These are phyloP conservation scores for Zygosaccharomyces rouxii DNA, from an alignment of 805 yeast species.

Conservation along the genomic window DNA sequence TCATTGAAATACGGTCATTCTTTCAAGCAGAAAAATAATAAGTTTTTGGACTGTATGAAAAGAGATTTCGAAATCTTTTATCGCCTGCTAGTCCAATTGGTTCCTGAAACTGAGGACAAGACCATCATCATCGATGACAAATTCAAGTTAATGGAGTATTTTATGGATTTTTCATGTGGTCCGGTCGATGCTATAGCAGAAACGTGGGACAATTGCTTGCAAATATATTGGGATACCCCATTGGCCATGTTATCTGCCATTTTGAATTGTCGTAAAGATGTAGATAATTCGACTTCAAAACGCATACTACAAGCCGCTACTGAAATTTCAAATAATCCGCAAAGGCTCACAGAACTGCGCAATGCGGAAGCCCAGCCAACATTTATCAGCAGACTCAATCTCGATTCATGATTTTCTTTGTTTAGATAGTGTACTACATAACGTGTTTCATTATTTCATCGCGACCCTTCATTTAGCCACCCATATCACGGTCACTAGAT, in stretches of 20 bases:
- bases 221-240: slow-evolving; percentile 73
- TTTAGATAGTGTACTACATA: not conserved
- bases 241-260: slow-evolving; percentile 63
- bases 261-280: slow-evolving; percentile 43
- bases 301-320: slow-evolving; percentile 20
- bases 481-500: slow-evolving; percentile 35
- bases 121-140: slow-evolving; percentile 42
- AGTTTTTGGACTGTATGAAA: slow-evolving; percentile 48
- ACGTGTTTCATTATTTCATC: not conserved
- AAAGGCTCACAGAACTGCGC: slow-evolving; percentile 17
- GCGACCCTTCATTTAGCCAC: slow-evolving; percentile 20
- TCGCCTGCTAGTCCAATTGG: slow-evolving; percentile 46
- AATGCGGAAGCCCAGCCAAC: slow-evolving; percentile 24
- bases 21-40: slow-evolving; percentile 41
- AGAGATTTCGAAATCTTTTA: slow-evolving; percentile 57
- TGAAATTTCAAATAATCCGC: slow-evolving; percentile 18
- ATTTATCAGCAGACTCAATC: slow-evolving; percentile 24
- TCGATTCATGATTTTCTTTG: slow-evolving; percentile 1
- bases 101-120: slow-evolving; percentile 35
- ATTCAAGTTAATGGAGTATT: slow-evolving; percentile 56
- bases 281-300: slow-evolving; percentile 32
- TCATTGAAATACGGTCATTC: slow-evolving; percentile 43
- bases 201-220: slow-evolving; percentile 58
- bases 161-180: slow-evolving; percentile 53
- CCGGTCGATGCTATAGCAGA: slow-evolving; percentile 45